Evolutionary conservation across 1,284 basidiomycete genomes (phyloP).

Genomic region (Leucoagaricus sp.): DNA sequence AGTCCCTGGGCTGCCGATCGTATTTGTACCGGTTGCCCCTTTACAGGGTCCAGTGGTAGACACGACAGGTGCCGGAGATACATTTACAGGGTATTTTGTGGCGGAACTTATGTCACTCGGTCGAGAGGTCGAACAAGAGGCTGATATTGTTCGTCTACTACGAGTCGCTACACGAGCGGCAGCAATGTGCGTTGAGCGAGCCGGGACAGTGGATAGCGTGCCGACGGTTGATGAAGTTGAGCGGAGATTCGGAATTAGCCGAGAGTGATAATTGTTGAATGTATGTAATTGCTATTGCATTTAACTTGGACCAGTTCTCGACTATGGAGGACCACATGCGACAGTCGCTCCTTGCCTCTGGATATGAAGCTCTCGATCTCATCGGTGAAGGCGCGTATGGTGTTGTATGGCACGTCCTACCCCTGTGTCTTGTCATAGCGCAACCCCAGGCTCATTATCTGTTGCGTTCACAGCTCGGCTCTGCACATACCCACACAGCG

Average conservation of each 20-base stretch:
- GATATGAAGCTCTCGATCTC: slow-evolving; percentile 75
- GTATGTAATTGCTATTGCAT: neutral
- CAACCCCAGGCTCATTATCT: slow-evolving; percentile 4
- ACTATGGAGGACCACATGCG: slow-evolving; percentile 51
- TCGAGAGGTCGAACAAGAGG: slow-evolving; percentile 27
- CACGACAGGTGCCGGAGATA: slow-evolving; percentile 63
- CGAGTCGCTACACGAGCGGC: slow-evolving; percentile 48
- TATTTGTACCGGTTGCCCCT: slow-evolving; percentile 47
- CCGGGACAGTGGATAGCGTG: slow-evolving; percentile 57
- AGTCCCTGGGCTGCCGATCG: slow-evolving; percentile 30
- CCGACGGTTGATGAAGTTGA: slow-evolving; percentile 43
- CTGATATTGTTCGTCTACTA: slow-evolving; percentile 37
- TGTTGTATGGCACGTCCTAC: slow-evolving; percentile 52
- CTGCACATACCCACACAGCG: slow-evolving; percentile 64
- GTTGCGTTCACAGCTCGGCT: slow-evolving; percentile 52
- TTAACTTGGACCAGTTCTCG: slow-evolving; percentile 1
- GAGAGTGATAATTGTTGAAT: slow-evolving; percentile 14
- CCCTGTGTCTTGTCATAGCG: slow-evolving; percentile 19
- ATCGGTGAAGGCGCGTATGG: slow-evolving; percentile 87
- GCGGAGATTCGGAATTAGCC: slow-evolving; percentile 14
- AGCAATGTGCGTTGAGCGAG: slow-evolving; percentile 56
- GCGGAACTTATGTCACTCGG: slow-evolving; percentile 49
- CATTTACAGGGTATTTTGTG: slow-evolving; percentile 60
- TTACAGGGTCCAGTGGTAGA: slow-evolving; percentile 43
- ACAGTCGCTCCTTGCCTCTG: slow-evolving; percentile 60